Evolutionary conservation across 305 asterid species (phyloP), one percentile per base, ranked within the genome.

Genomic region (Rubia peregrina): DNA sequence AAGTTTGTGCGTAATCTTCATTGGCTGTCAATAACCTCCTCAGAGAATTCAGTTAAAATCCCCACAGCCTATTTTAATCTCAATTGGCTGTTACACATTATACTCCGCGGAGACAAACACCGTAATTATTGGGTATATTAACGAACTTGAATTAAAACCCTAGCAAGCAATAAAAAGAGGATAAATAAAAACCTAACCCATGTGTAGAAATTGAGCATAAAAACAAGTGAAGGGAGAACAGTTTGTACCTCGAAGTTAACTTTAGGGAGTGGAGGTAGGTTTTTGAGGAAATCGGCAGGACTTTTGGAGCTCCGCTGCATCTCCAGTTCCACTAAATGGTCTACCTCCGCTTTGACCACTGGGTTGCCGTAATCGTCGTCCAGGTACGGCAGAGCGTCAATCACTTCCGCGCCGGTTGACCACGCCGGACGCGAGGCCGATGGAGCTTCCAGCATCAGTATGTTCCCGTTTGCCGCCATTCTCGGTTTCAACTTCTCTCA

Each of bases 321-420:
- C 80, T 94, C 99, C 68, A 87, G 95, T 73, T 91, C 97, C 53
- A 94, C 93, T 71, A 94, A 81, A 68, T 85, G 95, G 81, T 94
- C 96, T 46, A 91, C 99, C 73, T 88, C 97, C 65, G 78, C 86
- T 79, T 90, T 87, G 9, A 94, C 86, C 6, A 21, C 72, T 1
- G 96, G 91, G 79, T 91, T 78, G 64, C 93, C 96, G 78, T 91
- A 94, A 81, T 94, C 99, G 74, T 84, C 96, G 62, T 94, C 97
- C 71, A 94, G 89, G 85, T 94, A 94, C 61, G 99, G 99, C 61
- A 91, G 85, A 7, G 98, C 96, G 57, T 94, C 98, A 22, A 94
- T 93, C 38, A 91, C 75, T 68, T 79, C 86, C 7, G 85, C 81
- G 8, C 83, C 77, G 67, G 77, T 68, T 65, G 80, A 66, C 71